These are phyloP conservation scores for Mortierella sp. DNA, from an alignment of 371 early-diverging fungal species.

Conservation along the genomic window DNA sequence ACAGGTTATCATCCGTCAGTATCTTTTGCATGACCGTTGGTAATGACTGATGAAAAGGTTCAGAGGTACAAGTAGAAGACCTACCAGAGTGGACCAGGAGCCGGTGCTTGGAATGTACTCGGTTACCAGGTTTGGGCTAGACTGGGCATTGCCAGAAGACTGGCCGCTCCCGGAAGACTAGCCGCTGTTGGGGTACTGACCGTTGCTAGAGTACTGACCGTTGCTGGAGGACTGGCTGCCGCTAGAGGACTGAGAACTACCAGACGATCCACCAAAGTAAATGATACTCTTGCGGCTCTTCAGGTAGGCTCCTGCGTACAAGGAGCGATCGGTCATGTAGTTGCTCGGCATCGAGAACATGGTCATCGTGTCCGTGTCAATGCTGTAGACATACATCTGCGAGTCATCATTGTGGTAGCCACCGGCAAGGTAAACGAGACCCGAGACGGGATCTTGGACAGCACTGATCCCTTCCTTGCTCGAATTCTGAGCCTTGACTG, in stretches of 20 bases:
- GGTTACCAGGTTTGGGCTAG: conserved; percentile 4
- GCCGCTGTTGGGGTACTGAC: too few species aligned
- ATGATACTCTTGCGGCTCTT: conserved; percentile 16
- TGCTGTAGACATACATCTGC: conserved; percentile 17
- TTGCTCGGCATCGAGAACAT: conserved; percentile 13
- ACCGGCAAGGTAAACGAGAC: conserved; percentile 17
- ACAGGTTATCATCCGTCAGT: neutral
- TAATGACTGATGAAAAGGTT: too few species aligned
- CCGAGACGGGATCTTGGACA: conserved; percentile 7
- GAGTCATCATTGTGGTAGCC: conserved; percentile 15
- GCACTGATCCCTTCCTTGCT: conserved; percentile 14
- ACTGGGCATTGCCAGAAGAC: too few species aligned
- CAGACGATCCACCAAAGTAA: conserved; percentile 12
- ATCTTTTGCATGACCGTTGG: too few species aligned
- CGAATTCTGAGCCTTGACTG: conserved; percentile 13
- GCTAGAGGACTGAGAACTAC: too few species aligned
- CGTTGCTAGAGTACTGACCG: too few species aligned
- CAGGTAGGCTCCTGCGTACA: conserved; percentile 13
- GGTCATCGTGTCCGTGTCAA: conserved; percentile 11
- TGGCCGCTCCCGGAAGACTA: neutral
- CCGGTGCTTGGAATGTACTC: conserved; percentile 14
- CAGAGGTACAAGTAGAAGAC: neutral
- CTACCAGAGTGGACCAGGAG: conserved; percentile 12
- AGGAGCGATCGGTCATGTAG: conserved; percentile 3
- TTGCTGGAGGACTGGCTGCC: too few species aligned